Percentiles rank a stretch among this genome's conserved stretches.
Conservation (phyloP, 2,329 filamentous ascomycete species). For the Cylindrodendrum hubeiense region DNA sequence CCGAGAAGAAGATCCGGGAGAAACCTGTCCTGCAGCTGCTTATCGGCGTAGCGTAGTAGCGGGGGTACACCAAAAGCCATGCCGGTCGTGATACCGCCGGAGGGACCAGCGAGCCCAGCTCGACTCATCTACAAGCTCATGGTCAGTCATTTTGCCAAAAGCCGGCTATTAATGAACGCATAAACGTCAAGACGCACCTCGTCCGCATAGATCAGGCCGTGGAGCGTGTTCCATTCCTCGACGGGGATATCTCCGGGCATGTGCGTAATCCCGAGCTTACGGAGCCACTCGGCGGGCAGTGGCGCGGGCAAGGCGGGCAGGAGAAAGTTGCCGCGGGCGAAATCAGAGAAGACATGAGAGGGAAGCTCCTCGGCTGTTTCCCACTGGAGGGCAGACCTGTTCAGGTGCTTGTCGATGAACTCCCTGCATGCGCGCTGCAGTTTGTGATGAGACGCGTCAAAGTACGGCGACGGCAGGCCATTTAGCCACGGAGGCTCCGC, state of each 20-base stretch:
- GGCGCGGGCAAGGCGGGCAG: conserved; percentile 78
- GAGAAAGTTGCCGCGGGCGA: conserved; percentile 76
- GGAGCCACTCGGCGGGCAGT: conserved; percentile 76
- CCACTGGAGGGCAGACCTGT: conserved; percentile 75
- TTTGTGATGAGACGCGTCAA: conserved; percentile 71
- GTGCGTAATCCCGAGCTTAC: conserved; percentile 73
- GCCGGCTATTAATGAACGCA: background rate
- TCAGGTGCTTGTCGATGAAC: conserved; percentile 74
- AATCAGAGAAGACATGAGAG: conserved; percentile 72
- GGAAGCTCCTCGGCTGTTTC: conserved; percentile 75
- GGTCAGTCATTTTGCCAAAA: background rate
- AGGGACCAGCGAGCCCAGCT: conserved; percentile 73
- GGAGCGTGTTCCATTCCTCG: conserved; percentile 80
- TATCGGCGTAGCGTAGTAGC: conserved; percentile 75
- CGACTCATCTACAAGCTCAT: conserved; percentile 67
- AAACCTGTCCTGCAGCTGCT: conserved; percentile 72
- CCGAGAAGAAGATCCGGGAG: conserved; percentile 77
- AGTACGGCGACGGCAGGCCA: conserved; percentile 79
- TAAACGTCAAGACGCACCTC: conserved; percentile 48
- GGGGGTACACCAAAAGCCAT: conserved; percentile 80
- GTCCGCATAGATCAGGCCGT: conserved; percentile 77
- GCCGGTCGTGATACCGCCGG: conserved; percentile 75
- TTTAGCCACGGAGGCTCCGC: conserved; percentile 79
- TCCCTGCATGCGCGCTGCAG: conserved; percentile 77
- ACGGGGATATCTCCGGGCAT: conserved; percentile 75